These are phyloP conservation scores for Ustilago vetiveriae DNA, from an alignment of 1,284 basidiomycete species.

Conservation along the genomic window DNA sequence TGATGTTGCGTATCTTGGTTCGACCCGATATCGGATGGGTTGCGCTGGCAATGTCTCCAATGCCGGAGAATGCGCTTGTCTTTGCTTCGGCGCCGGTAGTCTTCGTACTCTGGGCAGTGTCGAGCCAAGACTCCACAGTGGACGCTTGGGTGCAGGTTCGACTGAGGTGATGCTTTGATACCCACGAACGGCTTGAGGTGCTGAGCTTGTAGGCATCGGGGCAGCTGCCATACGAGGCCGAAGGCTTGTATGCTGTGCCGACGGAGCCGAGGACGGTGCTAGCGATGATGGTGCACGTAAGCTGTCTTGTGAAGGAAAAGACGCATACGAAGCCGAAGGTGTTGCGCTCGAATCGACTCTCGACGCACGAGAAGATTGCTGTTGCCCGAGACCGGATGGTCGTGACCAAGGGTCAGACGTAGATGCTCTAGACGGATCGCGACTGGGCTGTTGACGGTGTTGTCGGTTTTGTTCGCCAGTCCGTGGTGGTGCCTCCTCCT, in stretches of 20 bases:
- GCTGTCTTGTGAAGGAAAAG: slow-evolving; percentile 6
- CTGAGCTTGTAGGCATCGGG: neutral
- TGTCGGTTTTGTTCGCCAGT: no score
- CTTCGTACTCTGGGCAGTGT: slow-evolving; percentile 20
- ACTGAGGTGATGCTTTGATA: slow-evolving; percentile 22
- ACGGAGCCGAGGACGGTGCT: no score
- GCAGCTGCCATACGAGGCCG: neutral
- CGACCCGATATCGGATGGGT: no score
- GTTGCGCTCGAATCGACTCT: neutral
- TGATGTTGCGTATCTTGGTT: neutral
- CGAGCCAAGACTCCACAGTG: slow-evolving; percentile 22
- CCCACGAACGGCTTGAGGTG: slow-evolving; percentile 3
- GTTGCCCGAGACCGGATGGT: slow-evolving; percentile 5
- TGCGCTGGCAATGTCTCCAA: no score
- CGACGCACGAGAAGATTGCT: slow-evolving; percentile 2
- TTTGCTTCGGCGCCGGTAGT: slow-evolving; percentile 5
- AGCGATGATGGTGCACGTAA: neutral
- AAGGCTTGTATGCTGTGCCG: no score
- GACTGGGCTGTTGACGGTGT: neutral
- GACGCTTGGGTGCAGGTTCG: slow-evolving; percentile 22
- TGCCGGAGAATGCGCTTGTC: no score
- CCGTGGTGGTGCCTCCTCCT: no score
- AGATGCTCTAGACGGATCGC: neutral
- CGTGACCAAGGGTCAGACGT: neutral
- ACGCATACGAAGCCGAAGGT: slow-evolving; percentile 7